A percentile compares a stretch with the other conserved stretches of the same genome.
These are phyloP conservation scores for Delonix regia DNA, from an alignment of 306 rosid species.

Conservation along the genomic window DNA sequence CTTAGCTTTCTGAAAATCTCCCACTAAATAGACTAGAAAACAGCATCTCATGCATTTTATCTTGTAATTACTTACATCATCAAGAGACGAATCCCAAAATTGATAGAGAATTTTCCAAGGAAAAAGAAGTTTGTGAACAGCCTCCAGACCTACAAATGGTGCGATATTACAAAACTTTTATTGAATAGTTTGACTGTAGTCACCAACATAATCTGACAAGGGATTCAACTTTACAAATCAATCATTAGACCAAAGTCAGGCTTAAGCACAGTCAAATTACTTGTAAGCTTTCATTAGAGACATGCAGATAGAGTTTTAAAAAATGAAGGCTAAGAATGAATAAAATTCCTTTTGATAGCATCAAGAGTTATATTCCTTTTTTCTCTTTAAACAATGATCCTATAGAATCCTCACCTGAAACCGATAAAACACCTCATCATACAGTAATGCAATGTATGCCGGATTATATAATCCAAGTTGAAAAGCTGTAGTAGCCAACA, in stretches of 20 bases:
- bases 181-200: slow-evolving; percentile 5
- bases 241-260: background rate
- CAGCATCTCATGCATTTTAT: slow-evolving; percentile 8
- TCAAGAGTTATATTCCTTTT: background rate
- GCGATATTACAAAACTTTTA: slow-evolving; percentile 26
- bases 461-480: slow-evolving; percentile 53
- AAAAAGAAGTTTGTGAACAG: slow-evolving; percentile 82
- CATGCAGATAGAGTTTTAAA: background rate
- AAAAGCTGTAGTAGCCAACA: slow-evolving; percentile 64
- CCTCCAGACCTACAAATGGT: slow-evolving; percentile 85
- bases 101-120: slow-evolving; percentile 86
- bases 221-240: background rate
- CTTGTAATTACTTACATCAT: slow-evolving; percentile 75
- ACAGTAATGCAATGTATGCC: slow-evolving; percentile 41
- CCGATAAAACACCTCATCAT: slow-evolving; percentile 46
- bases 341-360: background rate
- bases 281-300: slow-evolving; percentile 9
- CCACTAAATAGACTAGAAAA: background rate
- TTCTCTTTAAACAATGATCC: background rate
- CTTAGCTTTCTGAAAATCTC: background rate
- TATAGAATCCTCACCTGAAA: slow-evolving; percentile 66
- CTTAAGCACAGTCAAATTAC: slow-evolving; percentile 1
- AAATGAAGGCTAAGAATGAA: slow-evolving; percentile 4
- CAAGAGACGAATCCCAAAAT: slow-evolving; percentile 85
- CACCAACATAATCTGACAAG: background rate